These are phyloP conservation scores for Pleurotus giganteus DNA, from an alignment of 768 basidiomycete genomes.

Conservation along the genomic window DNA sequence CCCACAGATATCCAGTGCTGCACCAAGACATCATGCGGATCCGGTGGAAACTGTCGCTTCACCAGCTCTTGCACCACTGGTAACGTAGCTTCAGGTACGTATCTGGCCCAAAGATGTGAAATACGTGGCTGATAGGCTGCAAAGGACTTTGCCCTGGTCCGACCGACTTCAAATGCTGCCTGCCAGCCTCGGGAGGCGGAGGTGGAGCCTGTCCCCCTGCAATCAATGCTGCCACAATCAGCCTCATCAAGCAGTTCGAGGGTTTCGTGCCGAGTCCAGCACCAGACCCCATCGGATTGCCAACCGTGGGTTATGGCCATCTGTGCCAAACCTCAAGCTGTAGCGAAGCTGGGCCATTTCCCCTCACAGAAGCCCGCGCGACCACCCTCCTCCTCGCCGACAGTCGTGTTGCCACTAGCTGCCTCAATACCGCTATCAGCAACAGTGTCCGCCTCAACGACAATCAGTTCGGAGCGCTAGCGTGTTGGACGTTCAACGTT, in stretches of 20 bases:
- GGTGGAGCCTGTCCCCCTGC: conserved; percentile 12
- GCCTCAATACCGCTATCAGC: conserved; percentile 25
- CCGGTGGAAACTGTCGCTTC: conserved; percentile 10
- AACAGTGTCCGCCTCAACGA: conserved; percentile 24
- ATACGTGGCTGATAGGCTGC: background rate
- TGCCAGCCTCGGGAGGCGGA: conserved; percentile 15
- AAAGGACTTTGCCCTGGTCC: conserved; percentile 29
- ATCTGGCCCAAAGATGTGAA: background rate
- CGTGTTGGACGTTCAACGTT: conserved; percentile 29
- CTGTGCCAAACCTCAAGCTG: conserved; percentile 28
- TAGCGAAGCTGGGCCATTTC: conserved; percentile 31
- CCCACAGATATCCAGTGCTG: conserved; percentile 14
- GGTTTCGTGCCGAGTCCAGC: conserved; percentile 32
- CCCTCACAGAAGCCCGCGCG: conserved; percentile 27
- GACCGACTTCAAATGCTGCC: conserved; percentile 23
- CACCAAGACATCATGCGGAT: conserved; percentile 11
- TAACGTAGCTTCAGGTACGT: conserved; percentile 20
- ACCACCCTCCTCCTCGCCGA: conserved; percentile 26
- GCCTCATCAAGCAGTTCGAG: conserved; percentile 29
- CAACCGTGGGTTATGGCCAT: conserved; percentile 35
- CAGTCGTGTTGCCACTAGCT: conserved; percentile 24
- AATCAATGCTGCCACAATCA: conserved; percentile 28
- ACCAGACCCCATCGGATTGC: conserved; percentile 34
- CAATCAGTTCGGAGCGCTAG: conserved; percentile 34
- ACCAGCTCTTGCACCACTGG: conserved; percentile 11